Conservation (phyloP, 2,329 filamentous ascomycete genomes). For the Monosporascus ibericus region DNA sequence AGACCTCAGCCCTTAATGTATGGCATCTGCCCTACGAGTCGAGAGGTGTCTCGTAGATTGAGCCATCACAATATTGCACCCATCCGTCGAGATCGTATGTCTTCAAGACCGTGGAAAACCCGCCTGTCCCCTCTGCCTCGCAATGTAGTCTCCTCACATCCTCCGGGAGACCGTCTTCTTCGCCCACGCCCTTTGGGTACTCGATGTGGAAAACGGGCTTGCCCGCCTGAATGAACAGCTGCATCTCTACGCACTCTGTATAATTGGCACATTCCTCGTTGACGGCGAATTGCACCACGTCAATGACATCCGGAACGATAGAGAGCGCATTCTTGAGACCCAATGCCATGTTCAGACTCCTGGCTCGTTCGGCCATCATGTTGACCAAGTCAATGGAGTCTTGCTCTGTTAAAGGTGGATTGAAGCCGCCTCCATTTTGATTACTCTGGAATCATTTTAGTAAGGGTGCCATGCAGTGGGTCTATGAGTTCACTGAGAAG, state of each 20-base stretch:
- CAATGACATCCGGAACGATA: conserved; percentile 45
- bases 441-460: conserved; percentile 12
- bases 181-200: conserved; percentile 47
- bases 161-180: neutral
- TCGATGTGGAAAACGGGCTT: conserved; percentile 72
- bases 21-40: neutral
- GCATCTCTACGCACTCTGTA: conserved; percentile 52
- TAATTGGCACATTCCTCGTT: conserved; percentile 64
- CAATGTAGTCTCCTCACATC: neutral
- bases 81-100: neutral
- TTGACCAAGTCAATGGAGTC: conserved; percentile 54
- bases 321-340: conserved; percentile 64
- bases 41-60: neutral
- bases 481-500: neutral
- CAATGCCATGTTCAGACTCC: conserved; percentile 48
- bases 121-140: neutral
- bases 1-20: too few species aligned
- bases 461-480: neutral
- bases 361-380: conserved; percentile 52
- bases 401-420: conserved; percentile 38
- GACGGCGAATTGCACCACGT: conserved; percentile 57
- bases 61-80: neutral
- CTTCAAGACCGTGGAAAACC: neutral
- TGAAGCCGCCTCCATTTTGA: conserved; percentile 57
- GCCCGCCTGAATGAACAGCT: conserved; percentile 48